Base-by-base conservation (phyloP, 2,329 filamentous ascomycete genomes). In the Curvularia sp. region DNA sequence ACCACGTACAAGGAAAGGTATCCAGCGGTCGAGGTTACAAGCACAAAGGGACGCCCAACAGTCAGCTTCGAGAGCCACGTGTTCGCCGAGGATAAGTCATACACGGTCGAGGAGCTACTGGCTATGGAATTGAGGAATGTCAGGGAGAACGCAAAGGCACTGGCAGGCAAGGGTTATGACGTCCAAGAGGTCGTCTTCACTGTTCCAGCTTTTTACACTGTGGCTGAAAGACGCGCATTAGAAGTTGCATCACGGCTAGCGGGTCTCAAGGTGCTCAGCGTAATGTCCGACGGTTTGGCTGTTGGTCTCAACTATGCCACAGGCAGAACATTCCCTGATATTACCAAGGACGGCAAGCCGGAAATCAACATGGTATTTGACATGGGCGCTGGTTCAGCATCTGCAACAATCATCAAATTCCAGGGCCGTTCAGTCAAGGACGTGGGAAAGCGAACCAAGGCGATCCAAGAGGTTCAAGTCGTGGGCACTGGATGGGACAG, bases 231-330 rank as follows among this genome's bases (percentile, higher is more conserved):
- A 83, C 87, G 92, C 65, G 92, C 94, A 45, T 83, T 98, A 6
- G 86, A 92, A 74, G 81, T 92, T 68, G 93, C 95, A 9, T 93
- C 93, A 12, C 88, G 95, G 55, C 82, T 99, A 72, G 93, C 95
- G 8, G 94, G 93, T 13, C 82, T 99, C 67, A 92, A 92, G 70
- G 88, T 97, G 12, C 84, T 97, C 66, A 88, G 89, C 53, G 81
- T 98, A 58, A 85, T 99, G 64, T 95, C 89, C 65, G 95, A 99
- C 74, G 93, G 93, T 15, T 80, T 97, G 61, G 93, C 95, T 30
- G 94, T 99, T 57, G 95, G 93, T 25, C 80, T 99, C 67, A 96
- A 99, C 80, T 99, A 98, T 77, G 95, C 95, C 42, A 97, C 93
- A 27, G 90, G 87, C 71, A 87, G 95, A 70, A 92, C 90, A 15